A percentile compares a stretch with the other conserved stretches of the same genome.
Evolutionary conservation across 148 eudicot species (phyloP).

Genomic region (Pouteria glomerata): DNA sequence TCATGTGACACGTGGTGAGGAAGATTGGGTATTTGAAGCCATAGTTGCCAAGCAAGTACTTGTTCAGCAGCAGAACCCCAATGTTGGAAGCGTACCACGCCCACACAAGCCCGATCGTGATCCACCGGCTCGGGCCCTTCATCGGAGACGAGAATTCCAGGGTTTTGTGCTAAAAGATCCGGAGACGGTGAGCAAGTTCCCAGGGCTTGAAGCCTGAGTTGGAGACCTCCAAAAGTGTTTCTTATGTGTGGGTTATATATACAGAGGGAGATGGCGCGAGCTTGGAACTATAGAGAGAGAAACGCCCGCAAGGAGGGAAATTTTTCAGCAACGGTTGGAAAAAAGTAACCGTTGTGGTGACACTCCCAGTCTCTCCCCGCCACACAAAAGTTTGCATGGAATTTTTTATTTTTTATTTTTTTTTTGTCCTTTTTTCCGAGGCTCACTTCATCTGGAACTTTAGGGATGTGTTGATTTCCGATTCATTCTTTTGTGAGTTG

Average conservation of each 20-base stretch:
- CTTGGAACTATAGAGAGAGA: not conserved
- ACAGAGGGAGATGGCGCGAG: not conserved
- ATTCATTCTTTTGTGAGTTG: no score
- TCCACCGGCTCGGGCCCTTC: conserved; percentile 41
- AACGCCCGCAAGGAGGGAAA: not conserved
- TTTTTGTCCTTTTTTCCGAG: no score
- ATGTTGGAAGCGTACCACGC: conserved; percentile 87
- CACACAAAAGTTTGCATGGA: no score
- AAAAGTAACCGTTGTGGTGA: conserved; percentile 1
- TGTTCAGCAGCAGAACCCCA: conserved; percentile 73
- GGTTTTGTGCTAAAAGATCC: conserved; percentile 4
- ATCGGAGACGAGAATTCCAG: conserved; percentile 15
- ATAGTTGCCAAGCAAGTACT: conserved; percentile 66
- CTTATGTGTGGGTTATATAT: no score
- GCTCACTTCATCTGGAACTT: no score
- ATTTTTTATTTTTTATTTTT: no score
- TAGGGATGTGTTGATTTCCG: no score
- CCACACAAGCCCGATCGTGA: conserved; percentile 61
- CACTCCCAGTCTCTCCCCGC: no score
- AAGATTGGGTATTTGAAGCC: conserved; percentile 91
- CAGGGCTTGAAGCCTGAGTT: not conserved
- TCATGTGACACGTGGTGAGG: conserved; percentile 92
- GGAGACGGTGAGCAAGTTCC: not conserved
- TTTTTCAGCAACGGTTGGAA: not conserved
- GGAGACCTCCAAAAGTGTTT: not conserved